These are phyloP conservation scores for Cercospora sp. DNA, from an alignment of 2,329 filamentous ascomycete species.

Conservation along the genomic window DNA sequence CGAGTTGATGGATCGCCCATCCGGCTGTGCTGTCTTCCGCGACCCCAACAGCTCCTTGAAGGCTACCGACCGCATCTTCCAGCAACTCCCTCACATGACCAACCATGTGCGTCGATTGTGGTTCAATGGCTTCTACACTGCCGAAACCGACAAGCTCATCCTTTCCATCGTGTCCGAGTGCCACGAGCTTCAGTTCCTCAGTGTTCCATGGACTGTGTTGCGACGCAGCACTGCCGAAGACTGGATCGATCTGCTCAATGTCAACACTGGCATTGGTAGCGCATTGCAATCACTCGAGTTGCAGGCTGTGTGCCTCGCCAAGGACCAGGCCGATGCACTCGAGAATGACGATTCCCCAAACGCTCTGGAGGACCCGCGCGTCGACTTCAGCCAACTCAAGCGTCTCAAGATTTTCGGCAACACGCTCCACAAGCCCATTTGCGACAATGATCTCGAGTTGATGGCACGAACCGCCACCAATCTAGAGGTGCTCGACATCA, in stretches of 20 bases:
- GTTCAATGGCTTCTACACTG: constrained; percentile 57
- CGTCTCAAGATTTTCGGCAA: constrained; percentile 57
- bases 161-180: constrained; percentile 52
- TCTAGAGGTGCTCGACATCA: constrained; percentile 56
- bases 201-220: constrained; percentile 55
- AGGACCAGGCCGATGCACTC: constrained; percentile 45
- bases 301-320: constrained; percentile 51
- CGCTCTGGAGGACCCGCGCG: constrained; percentile 45
- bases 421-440: constrained; percentile 54
- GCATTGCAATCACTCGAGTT: constrained; percentile 54
- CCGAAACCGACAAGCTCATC: constrained; percentile 52
- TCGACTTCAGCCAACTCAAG: constrained; percentile 52
- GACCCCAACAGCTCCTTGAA: constrained; percentile 54
- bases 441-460: constrained; percentile 50
- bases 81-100: constrained; percentile 47
- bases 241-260: constrained; percentile 52
- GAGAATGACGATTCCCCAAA: constrained; percentile 41
- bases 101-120: constrained; percentile 54
- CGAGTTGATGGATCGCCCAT: constrained; percentile 50
- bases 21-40: constrained; percentile 52
- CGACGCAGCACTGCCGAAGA: constrained; percentile 50
- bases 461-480: constrained; percentile 54
- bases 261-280: constrained; percentile 40
- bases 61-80: constrained; percentile 50
- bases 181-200: constrained; percentile 49